Percentiles rank a stretch among this genome's conserved stretches.
These are phyloP conservation scores for Chiua sp. DNA, from an alignment of 1,284 basidiomycete species.

Conservation along the genomic window DNA sequence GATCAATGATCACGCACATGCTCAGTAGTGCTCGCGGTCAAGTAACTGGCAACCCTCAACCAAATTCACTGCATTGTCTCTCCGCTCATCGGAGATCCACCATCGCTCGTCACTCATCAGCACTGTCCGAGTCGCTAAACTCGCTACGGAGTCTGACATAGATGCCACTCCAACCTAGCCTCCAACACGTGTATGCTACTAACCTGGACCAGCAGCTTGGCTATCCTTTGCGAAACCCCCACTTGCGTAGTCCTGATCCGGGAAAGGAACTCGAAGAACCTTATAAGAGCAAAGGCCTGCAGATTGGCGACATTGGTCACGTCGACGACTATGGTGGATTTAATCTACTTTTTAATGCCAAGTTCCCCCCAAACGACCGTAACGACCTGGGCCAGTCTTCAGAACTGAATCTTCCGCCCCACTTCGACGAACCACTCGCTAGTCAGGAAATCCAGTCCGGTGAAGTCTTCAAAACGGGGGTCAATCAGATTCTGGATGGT, in stretches of 20 bases:
- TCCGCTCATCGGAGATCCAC: too few relatives aligned
- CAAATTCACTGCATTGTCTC: too few relatives aligned
- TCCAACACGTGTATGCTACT: background rate
- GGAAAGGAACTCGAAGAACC: background rate
- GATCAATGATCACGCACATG: too few relatives aligned
- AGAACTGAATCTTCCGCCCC: background rate
- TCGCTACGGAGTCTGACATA: too few relatives aligned
- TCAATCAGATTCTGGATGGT: background rate
- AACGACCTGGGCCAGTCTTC: background rate
- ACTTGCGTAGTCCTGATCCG: background rate
- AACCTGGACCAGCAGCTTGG: background rate
- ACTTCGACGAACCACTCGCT: background rate
- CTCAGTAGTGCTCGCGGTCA: too few relatives aligned
- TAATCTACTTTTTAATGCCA: constrained; percentile 9
- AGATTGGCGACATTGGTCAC: constrained; percentile 15
- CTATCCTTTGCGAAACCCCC: constrained; percentile 1
- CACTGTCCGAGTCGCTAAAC: too few relatives aligned
- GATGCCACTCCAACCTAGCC: background rate
- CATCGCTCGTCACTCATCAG: too few relatives aligned
- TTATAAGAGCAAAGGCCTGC: background rate
- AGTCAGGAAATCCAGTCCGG: background rate
- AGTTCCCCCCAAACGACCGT: background rate
- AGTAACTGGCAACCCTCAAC: too few relatives aligned
- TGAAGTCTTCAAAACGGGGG: too few relatives aligned
- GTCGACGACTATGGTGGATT: background rate